Percentiles rank a stretch among this genome's conserved stretches.
These are phyloP conservation scores for Aaosphaeria pasadenensis DNA, from an alignment of 2,329 filamentous ascomycete genomes.

Conservation along the genomic window DNA sequence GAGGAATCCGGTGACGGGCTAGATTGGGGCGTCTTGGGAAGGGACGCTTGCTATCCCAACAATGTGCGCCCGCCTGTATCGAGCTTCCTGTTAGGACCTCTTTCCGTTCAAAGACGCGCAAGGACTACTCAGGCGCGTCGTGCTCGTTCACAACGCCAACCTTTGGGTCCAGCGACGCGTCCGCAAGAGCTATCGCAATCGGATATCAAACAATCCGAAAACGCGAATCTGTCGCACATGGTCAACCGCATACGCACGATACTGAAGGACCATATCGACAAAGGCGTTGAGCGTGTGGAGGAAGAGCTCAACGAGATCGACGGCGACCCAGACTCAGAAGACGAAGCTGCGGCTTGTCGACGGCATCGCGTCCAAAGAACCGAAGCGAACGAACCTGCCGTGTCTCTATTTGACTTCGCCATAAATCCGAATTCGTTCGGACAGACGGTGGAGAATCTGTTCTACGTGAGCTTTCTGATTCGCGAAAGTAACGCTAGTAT, in stretches of 20 bases:
- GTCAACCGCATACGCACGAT: constrained; percentile 71
- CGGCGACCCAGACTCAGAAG: constrained; percentile 29
- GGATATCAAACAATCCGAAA: constrained; percentile 73
- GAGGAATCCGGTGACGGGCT: constrained; percentile 67
- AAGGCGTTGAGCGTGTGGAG: constrained; percentile 41
- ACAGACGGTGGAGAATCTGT: constrained; percentile 94
- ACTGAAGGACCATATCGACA: constrained; percentile 46
- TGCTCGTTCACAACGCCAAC: constrained; percentile 66
- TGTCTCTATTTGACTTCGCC: constrained; percentile 81
- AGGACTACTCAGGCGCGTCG: constrained; percentile 66
- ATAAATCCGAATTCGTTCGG: constrained; percentile 88
- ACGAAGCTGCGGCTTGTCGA: constrained; percentile 55
- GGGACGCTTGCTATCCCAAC: constrained; percentile 69
- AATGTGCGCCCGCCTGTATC: constrained; percentile 73
- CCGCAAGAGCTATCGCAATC: constrained; percentile 74
- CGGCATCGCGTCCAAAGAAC: constrained; percentile 60
- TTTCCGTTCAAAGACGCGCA: constrained; percentile 83
- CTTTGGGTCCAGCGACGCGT: constrained; percentile 64
- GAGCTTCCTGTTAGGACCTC: constrained; percentile 81
- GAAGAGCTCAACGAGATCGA: constrained; percentile 38
- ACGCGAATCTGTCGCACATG: constrained; percentile 73
- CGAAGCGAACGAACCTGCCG: constrained; percentile 55
- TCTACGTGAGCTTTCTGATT: constrained; percentile 93
- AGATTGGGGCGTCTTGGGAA: constrained; percentile 80
- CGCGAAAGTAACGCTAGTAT: constrained; percentile 78